Evolutionary conservation across 148 eudicot species (phyloP).

Genomic region (Salicornia ramosissima): DNA sequence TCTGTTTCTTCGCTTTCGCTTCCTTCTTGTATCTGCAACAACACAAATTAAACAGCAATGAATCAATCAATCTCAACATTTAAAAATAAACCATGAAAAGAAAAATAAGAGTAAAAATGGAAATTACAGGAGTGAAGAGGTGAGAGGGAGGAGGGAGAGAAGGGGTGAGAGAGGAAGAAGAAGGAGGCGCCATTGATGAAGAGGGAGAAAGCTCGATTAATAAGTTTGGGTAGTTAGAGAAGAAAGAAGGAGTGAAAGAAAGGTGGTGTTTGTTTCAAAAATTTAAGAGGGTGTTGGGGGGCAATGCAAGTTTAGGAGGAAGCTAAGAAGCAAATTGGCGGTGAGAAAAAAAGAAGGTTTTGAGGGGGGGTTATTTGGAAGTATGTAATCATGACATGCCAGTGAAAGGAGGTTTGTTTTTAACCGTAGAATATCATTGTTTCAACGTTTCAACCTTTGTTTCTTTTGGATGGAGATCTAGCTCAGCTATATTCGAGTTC

Average conservation of each 20-base stretch:
- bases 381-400: too few relatives aligned
- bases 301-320: too few relatives aligned
- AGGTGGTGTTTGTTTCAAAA: too few relatives aligned
- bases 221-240: neutral
- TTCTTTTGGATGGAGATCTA: too few relatives aligned
- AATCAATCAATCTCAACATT: neutral
- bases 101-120: neutral
- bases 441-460: too few relatives aligned
- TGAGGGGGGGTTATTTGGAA: neutral
- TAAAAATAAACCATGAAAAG: neutral
- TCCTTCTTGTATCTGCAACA: constrained; percentile 75
- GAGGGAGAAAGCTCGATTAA: too few relatives aligned
- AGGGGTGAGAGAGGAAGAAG: constrained; percentile 33
- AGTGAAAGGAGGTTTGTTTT: too few relatives aligned
- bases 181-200: constrained; percentile 31
- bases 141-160: constrained; percentile 45
- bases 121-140: constrained; percentile 75
- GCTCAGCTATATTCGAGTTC: too few relatives aligned
- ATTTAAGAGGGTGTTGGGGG: too few relatives aligned
- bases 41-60: neutral
- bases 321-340: constrained; percentile 18
- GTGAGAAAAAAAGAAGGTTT: neutral
- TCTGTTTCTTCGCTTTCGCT: constrained; percentile 64
- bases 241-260: neutral
- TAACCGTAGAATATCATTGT: too few relatives aligned